A percentile compares a stretch with the other conserved stretches of the same genome.
These are phyloP conservation scores for Penicillium roqueforti DNA, from an alignment of 495 filamentous ascomycete genomes.

Conservation along the genomic window DNA sequence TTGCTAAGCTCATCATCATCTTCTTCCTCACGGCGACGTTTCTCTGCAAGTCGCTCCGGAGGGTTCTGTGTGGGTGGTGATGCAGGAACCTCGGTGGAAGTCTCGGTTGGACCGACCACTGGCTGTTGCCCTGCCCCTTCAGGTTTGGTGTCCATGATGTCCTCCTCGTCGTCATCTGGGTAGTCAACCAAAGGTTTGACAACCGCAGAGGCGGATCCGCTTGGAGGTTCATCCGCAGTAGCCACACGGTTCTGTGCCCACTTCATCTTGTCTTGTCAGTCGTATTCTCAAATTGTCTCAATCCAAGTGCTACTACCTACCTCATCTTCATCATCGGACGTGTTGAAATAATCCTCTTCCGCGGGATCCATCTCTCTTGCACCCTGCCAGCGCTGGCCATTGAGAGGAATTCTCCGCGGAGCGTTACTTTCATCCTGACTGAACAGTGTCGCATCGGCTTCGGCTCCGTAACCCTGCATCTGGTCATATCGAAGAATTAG, in stretches of 20 bases:
- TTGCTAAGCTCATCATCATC: constrained; percentile 79
- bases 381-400: constrained; percentile 68
- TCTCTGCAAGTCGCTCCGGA: constrained; percentile 75
- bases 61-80: constrained; percentile 38
- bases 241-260: constrained; percentile 34
- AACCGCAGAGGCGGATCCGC: constrained; percentile 50
- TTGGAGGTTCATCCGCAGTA: constrained; percentile 23
- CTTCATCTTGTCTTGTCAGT: constrained; percentile 17
- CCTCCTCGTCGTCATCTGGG: constrained; percentile 75
- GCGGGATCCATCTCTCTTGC: constrained; percentile 80
- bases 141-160: constrained; percentile 49
- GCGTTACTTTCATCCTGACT: constrained; percentile 47
- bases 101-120: constrained; percentile 16
- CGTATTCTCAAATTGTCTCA: neutral
- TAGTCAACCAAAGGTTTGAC: constrained; percentile 86
- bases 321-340: constrained; percentile 82
- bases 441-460: constrained; percentile 52
- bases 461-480: constrained; percentile 60
- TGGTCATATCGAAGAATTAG: constrained; percentile 79
- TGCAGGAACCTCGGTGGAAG: constrained; percentile 23
- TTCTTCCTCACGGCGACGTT: constrained; percentile 84
- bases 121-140: constrained; percentile 22
- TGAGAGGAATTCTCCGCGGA: constrained; percentile 52
- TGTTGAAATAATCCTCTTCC: constrained; percentile 94
- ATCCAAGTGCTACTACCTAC: constrained; percentile 39